Conservation (phyloP, 1,284 basidiomycete genomes). For the Cutaneotrichosporon sp. region DNA sequence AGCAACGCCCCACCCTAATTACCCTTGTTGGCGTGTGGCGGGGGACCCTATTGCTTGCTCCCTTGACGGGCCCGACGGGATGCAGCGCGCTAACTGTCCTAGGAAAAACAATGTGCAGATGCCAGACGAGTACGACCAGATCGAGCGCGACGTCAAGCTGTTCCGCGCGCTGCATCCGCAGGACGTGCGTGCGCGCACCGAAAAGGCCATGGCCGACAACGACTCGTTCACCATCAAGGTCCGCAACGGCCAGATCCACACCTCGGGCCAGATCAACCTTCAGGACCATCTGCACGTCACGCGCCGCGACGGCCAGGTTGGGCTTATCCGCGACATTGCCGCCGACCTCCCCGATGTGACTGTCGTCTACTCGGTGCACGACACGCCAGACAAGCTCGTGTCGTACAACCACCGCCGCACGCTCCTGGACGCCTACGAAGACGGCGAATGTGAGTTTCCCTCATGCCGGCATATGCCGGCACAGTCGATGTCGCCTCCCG, state of each 20-base stretch:
- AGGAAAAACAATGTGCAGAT: slow-evolving; percentile 52
- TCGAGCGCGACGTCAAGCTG: slow-evolving; percentile 35
- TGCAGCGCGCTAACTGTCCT: background rate
- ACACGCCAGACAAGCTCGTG: slow-evolving; percentile 52
- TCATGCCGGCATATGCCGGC: background rate
- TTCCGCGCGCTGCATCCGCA: slow-evolving; percentile 50
- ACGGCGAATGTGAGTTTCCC: slow-evolving; percentile 34
- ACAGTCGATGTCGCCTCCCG: slow-evolving; percentile 31
- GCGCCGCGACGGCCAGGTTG: slow-evolving; percentile 40
- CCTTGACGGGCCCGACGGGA: no score
- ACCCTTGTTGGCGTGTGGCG: no score
- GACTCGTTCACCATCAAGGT: slow-evolving; percentile 26
- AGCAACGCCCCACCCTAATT: no score
- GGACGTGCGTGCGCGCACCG: slow-evolving; percentile 59
- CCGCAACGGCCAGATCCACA: slow-evolving; percentile 13
- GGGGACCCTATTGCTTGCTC: no score
- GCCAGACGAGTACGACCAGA: slow-evolving; percentile 47
- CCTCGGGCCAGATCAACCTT: slow-evolving; percentile 13
- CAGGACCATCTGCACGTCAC: slow-evolving; percentile 20
- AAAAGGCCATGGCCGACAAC: slow-evolving; percentile 14
- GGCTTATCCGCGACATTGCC: slow-evolving; percentile 31
- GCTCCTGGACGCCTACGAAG: slow-evolving; percentile 49
- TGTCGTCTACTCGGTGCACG: slow-evolving; percentile 39
- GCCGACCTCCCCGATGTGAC: slow-evolving; percentile 37
- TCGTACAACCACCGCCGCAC: slow-evolving; percentile 50